Conservation (phyloP, 208 protist species). For the Tritrichomonas musculus region DNA sequence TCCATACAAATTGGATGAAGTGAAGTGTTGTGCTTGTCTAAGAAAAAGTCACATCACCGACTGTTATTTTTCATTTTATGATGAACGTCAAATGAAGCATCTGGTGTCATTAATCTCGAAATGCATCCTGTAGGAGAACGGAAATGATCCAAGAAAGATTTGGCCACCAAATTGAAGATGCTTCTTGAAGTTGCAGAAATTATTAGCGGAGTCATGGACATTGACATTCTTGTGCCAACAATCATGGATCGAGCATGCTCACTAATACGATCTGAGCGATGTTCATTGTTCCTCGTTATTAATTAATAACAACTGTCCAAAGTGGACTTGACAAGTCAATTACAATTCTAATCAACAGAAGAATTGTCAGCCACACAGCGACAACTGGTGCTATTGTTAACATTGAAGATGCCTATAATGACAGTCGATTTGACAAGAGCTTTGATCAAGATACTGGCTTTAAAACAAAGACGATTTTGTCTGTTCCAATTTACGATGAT, state of each 20-base stretch:
- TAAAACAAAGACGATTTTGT: background rate
- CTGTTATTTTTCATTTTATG: no score
- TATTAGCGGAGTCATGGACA: background rate
- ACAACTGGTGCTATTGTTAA: constrained; percentile 48
- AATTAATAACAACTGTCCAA: background rate
- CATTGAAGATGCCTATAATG: constrained; percentile 54
- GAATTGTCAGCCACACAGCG: constrained; percentile 42
- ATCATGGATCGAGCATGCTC: constrained; percentile 16
- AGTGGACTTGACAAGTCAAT: constrained; percentile 21
- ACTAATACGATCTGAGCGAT: background rate
- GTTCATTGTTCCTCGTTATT: constrained; percentile 3
- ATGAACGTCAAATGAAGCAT: no score
- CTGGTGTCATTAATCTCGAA: no score
- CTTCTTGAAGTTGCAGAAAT: background rate
- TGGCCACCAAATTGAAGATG: background rate
- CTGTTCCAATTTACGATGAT: constrained; percentile 35
- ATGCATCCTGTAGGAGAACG: no score
- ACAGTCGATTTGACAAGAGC: constrained; percentile 46
- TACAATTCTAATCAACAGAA: constrained; percentile 27
- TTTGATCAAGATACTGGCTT: constrained; percentile 5
- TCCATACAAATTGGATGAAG: no score
- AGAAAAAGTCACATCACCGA: no score
- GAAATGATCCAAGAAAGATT: background rate
- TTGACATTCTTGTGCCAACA: background rate
- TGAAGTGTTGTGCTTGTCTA: no score